These are phyloP conservation scores for Cladosporium phlei DNA, from an alignment of 2,329 filamentous ascomycete genomes.

Conservation along the genomic window DNA sequence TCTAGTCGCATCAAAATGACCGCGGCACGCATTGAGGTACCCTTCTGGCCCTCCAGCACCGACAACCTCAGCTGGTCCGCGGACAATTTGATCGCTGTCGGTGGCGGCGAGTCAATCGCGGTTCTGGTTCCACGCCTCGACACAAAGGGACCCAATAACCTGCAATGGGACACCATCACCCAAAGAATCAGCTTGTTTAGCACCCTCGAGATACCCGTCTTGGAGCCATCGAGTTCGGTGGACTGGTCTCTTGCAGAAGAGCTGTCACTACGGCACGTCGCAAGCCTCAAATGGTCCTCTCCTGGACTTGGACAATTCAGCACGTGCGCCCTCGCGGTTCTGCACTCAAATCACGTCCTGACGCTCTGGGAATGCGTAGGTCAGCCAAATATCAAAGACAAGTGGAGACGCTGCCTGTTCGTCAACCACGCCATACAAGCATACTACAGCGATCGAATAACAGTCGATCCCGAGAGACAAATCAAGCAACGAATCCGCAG, in stretches of 20 bases:
- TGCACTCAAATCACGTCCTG: slow-evolving; percentile 53
- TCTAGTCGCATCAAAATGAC: no score
- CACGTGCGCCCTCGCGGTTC: slow-evolving; percentile 50
- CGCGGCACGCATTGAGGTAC: slow-evolving; percentile 20
- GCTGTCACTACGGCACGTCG: slow-evolving; percentile 48
- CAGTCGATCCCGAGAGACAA: slow-evolving; percentile 24
- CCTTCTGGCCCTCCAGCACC: slow-evolving; percentile 48
- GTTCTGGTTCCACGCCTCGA: slow-evolving; percentile 38
- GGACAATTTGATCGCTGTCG: slow-evolving; percentile 55
- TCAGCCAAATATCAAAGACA: slow-evolving; percentile 35
- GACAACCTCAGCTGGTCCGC: slow-evolving; percentile 56
- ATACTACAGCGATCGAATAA: slow-evolving; percentile 33
- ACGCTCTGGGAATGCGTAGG: slow-evolving; percentile 53
- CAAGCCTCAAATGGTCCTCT: slow-evolving; percentile 53
- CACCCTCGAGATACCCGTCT: slow-evolving; percentile 42
- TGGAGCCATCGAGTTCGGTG: slow-evolving; percentile 42
- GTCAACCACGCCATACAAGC: slow-evolving; percentile 46
- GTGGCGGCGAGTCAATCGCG: slow-evolving; percentile 52
- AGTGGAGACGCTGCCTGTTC: slow-evolving; percentile 51
- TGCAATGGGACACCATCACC: slow-evolving; percentile 32
- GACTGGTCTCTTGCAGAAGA: slow-evolving; percentile 56
- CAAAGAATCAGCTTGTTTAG: slow-evolving; percentile 52
- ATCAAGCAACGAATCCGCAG: slow-evolving; percentile 37
- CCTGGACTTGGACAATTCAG: slow-evolving; percentile 52
- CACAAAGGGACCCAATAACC: slow-evolving; percentile 27